Evolutionary conservation across 345 rosid genomes (phyloP).

Genomic region (Brassica juncea): DNA sequence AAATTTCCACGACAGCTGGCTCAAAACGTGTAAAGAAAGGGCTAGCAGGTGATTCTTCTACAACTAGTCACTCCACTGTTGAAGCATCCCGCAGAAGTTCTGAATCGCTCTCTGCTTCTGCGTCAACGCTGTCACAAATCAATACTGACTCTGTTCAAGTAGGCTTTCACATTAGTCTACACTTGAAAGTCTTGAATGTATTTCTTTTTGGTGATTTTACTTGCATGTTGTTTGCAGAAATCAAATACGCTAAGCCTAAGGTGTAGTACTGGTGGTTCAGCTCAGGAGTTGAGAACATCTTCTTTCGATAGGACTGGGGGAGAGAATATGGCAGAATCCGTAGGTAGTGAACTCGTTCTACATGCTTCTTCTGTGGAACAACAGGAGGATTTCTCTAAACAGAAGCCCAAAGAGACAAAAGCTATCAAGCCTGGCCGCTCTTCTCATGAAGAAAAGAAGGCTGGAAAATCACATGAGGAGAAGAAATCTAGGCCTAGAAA

Average conservation of each 20-base stretch:
- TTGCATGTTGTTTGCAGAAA: constrained; percentile 44
- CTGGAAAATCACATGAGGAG: constrained; percentile 75
- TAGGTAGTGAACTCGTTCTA: constrained; percentile 79
- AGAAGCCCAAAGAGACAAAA: constrained; percentile 68
- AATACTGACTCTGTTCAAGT: constrained; percentile 48
- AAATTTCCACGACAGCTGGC: constrained; percentile 84
- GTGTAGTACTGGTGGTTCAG: constrained; percentile 48
- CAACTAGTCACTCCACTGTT: constrained; percentile 48
- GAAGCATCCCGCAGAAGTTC: constrained; percentile 59
- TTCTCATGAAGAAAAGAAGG: constrained; percentile 89
- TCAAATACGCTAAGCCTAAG: constrained; percentile 49
- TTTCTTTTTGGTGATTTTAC: constrained; percentile 1
- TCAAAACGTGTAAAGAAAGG: constrained; percentile 87
- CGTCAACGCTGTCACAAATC: constrained; percentile 40
- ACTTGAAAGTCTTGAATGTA: neutral
- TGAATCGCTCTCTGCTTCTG: constrained; percentile 38
- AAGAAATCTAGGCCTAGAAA: constrained; percentile 87
- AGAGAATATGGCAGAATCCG: constrained; percentile 87
- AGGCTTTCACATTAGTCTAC: constrained; percentile 33
- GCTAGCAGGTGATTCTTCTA: constrained; percentile 56
- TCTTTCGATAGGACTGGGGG: constrained; percentile 89
- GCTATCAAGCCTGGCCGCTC: constrained; percentile 70
- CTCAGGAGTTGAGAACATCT: constrained; percentile 74
- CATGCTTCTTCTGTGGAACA: constrained; percentile 74
- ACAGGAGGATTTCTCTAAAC: constrained; percentile 67